These are phyloP conservation scores for Colletotrichum orchidophilum DNA, from an alignment of 2,329 filamentous ascomycete genomes.

Conservation along the genomic window DNA sequence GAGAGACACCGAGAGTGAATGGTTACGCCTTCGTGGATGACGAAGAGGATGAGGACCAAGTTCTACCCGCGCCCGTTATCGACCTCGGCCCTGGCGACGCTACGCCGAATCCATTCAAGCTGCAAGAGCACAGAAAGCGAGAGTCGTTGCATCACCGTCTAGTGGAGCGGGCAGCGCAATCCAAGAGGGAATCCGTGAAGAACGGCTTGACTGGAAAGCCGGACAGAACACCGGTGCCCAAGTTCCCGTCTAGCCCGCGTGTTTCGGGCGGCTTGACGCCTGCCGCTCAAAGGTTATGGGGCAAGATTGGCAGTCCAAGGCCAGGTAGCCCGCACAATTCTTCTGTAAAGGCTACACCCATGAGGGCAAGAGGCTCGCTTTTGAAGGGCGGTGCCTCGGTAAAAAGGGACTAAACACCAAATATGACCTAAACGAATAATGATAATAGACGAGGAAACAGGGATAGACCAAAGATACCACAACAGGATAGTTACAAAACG, in stretches of 20 bases:
- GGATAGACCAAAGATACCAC: neutral
- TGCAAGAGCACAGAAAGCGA: conserved; percentile 77
- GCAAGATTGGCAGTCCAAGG: conserved; percentile 61
- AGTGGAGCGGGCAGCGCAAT: conserved; percentile 82
- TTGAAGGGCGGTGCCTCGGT: conserved; percentile 45
- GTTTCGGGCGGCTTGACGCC: conserved; percentile 72
- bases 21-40: conserved; percentile 96
- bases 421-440: conserved; percentile 4
- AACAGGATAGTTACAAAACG: neutral
- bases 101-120: conserved; percentile 82
- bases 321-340: conserved; percentile 46
- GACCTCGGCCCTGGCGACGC: conserved; percentile 67
- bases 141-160: conserved; percentile 87
- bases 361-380: conserved; percentile 50
- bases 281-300: conserved; percentile 75
- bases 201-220: conserved; percentile 68
- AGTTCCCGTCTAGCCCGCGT: conserved; percentile 73
- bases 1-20: conserved; percentile 89
- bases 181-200: conserved; percentile 70
- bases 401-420: conserved; percentile 7
- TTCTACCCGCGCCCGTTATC: conserved; percentile 51
- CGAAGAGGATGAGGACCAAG: conserved; percentile 64
- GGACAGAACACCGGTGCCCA: conserved; percentile 71
- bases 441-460: neutral
- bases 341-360: conserved; percentile 49